Percentiles rank a stretch among this genome's conserved stretches.
These are phyloP conservation scores for Lupinus albus DNA, from an alignment of 306 rosid genomes.

Conservation along the genomic window DNA sequence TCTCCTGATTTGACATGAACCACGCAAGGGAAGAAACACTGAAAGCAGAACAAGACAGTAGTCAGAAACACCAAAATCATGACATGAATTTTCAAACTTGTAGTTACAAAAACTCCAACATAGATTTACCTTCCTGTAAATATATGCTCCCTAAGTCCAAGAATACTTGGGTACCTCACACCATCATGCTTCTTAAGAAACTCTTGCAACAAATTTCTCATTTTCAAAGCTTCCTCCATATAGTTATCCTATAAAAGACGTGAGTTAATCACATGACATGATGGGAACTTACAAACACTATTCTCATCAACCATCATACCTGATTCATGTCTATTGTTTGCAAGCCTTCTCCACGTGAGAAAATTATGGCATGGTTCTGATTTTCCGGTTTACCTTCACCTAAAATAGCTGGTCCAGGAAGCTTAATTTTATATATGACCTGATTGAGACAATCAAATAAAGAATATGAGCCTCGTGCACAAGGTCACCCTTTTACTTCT, in stretches of 20 bases:
- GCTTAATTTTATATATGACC: slow-evolving; percentile 92
- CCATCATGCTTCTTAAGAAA: slow-evolving; percentile 92
- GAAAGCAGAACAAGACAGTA: slow-evolving; percentile 47
- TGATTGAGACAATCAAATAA: slow-evolving; percentile 40
- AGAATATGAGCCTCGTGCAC: not conserved
- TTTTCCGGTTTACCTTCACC: slow-evolving; percentile 99
- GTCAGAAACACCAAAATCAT: slow-evolving; percentile 34
- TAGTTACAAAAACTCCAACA: slow-evolving; percentile 1
- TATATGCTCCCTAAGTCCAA: slow-evolving; percentile 96
- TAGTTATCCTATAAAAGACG: slow-evolving; percentile 74
- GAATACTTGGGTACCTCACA: slow-evolving; percentile 83
- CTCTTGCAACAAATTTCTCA: slow-evolving; percentile 95
- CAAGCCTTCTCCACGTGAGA: slow-evolving; percentile 97
- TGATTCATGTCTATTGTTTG: slow-evolving; percentile 98
- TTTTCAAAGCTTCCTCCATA: slow-evolving; percentile 98
- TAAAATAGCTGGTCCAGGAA: slow-evolving; percentile 94
- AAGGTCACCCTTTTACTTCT: slow-evolving; percentile 2
- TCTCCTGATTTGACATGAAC: slow-evolving; percentile 99
- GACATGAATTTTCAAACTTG: slow-evolving; percentile 1
- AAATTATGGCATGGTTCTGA: slow-evolving; percentile 96
- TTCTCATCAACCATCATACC: slow-evolving; percentile 50
- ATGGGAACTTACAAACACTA: slow-evolving; percentile 7
- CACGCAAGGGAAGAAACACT: slow-evolving; percentile 99
- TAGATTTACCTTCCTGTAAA: slow-evolving; percentile 85
- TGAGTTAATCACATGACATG: slow-evolving; percentile 32